Evolutionary conservation across 2,329 filamentous ascomycete genomes (phyloP), one percentile per base, ranked within the genome.

Genomic region (Scleromitrula shiraiana): DNA sequence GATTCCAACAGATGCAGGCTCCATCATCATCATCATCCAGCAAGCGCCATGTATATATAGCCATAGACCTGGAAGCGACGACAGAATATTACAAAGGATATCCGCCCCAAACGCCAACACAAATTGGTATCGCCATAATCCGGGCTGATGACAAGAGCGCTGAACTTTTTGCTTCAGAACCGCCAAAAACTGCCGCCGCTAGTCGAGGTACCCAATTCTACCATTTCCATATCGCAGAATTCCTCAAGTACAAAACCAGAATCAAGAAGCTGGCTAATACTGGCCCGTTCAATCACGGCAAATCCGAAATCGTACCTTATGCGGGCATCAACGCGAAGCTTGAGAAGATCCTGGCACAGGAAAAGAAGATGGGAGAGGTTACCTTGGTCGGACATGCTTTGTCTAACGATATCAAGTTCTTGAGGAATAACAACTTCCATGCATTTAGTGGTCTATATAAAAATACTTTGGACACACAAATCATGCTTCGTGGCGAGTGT

Each of bases 31-130:
- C 33, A 4, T 22, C 33, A 5, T 20, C 20, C 3, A 10, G 7
- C n/a, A 40, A 40, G 1, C 14, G 17, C 8, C 38, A 29, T 12
- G 38, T 47, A 1, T 47, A 41, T 12, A n/a, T 47, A 1, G 12
- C 45, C 2, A 24, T 47, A 7, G 45, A 47, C 7, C 10, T 47
- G 6, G 45, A 47, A n/a, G 37, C 37, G 2, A 47, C 39, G 3
- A 42, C 38, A 4, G 15, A 36, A 7, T 5, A 10, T 0, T 42
- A 10, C 5, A 17, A 12, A 2, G 7, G 8, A 17, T 26, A 35
- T 19, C 7, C 20, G 7, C 17, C 3, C 4, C 7, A 8, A 2
- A 47, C 23, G 8, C 29, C 37, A 4, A 47, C 45, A 7, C 38
- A 47, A 10, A 33, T 47, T 2, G 45, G 45, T 6, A 35, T 47